Base-by-base conservation (phyloP, 148 eudicot species). In the Cornus kousa region DNA sequence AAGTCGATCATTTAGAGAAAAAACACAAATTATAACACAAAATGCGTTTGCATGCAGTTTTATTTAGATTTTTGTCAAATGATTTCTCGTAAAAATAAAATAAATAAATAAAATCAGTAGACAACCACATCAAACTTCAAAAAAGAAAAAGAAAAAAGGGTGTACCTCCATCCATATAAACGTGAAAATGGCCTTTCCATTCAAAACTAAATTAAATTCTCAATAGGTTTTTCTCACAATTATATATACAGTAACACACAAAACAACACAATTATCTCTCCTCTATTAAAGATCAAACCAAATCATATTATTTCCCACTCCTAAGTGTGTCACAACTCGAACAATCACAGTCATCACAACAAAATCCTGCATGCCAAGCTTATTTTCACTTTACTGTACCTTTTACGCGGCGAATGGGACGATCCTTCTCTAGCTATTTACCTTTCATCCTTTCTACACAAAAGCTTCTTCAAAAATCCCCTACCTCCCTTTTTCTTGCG, bases 161-260 rank as follows among this genome's bases (percentile, higher is more conserved):
- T n/a, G n/a, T n/a, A 28, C 0, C 28, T 28, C 28, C 6, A 43
- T 9, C 4, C 10, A 43, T 7, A 43, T 43, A 43, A 43, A 9
- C 48, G 6, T 43, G 28, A 28, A 28, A 28, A 28, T 1, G 48
- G 9, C 48, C 6, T 43, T 43, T 43, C 48, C 48, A 43, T 43
- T 43, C 48, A 43, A 43, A 9, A 43, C 7, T 4, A 43, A 43
- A 43, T 4, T 43, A 43, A 43, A 43, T 43, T 43, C 48, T 43
- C 48, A 43, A 6, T 0, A 2, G 6, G 48, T 43, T 43, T 43
- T 43, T 6, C 3, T 43, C 48, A 6, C 48, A 43, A 6, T 6
- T 55, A 31, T 14, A 72, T 74, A 55, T 55, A 60, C 24, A n/a
- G 55, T 40, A 40, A 71, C 73, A 71, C 76, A 74, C 59, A 55